A percentile compares a stretch with the other conserved stretches of the same genome.
These are phyloP conservation scores for Skeletonema marinoi DNA, from an alignment of 108 stramenopile genomes.

Conservation along the genomic window DNA sequence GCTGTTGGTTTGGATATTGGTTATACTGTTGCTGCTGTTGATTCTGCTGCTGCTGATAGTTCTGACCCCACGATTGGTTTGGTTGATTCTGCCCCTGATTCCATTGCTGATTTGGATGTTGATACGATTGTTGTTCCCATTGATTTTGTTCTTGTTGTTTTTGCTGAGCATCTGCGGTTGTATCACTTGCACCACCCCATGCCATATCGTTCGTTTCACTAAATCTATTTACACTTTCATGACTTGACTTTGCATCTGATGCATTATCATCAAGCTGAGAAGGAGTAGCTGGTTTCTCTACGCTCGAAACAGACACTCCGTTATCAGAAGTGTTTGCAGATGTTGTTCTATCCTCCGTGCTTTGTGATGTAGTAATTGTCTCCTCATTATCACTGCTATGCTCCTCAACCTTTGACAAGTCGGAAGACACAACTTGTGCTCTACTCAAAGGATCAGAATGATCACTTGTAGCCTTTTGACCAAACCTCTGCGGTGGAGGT, in stretches of 20 bases:
- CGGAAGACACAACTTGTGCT: not conserved
- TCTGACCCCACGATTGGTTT: conserved; percentile 2
- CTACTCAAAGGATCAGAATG: not conserved
- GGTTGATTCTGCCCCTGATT: conserved; percentile 7
- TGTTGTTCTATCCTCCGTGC: not conserved
- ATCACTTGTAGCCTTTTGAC: not conserved
- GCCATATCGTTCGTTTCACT: not conserved
- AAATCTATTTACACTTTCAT: not conserved
- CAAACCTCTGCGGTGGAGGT: not conserved
- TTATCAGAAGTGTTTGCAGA: not conserved
- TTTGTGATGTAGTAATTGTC: not conserved
- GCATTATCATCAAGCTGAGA: not conserved
- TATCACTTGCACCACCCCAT: not conserved
- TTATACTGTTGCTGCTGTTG: conserved; percentile 7
- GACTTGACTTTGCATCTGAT: not conserved
- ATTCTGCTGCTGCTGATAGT: not conserved
- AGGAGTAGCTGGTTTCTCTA: not conserved
- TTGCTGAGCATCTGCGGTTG: not conserved
- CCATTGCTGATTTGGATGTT: conserved; percentile 3
- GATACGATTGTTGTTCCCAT: conserved; percentile 12
- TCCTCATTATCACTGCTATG: not conserved
- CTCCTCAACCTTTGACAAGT: not conserved
- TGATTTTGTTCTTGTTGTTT: conserved; percentile 7
- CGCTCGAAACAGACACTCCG: not conserved
- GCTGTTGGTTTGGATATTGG: conserved; percentile 4